Evolutionary conservation across 2,329 filamentous ascomycete genomes (phyloP), one percentile per base, ranked within the genome.

Genomic region (Hymenoscyphus salicellus): DNA sequence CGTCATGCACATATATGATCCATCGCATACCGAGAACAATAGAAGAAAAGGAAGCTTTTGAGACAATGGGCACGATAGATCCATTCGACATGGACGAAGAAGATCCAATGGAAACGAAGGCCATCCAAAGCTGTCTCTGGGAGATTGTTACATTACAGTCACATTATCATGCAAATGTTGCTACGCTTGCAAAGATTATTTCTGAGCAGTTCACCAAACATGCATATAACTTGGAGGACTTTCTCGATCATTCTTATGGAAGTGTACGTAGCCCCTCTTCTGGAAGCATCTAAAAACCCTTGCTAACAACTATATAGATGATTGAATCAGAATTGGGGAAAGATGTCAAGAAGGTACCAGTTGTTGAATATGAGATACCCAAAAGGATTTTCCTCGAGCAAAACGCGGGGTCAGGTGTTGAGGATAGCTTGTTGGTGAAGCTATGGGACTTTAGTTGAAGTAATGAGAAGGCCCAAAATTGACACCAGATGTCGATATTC

Each of bases 161-260:
- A 0, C 96, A 99, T 77, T 98, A 96, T 77, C 95, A 99, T 75
- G 95, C 96, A 16, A 99, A 98, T 72, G 92, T 99, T 28, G 93
- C 94, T 0, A 95, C 93, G 2, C 87, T 99, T 70, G 90, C 93
- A 55, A 95, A 93, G 78, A 97, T 99, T 68, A 87, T 99, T 64
- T 91, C 91, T 2, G 93, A 98, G 78, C 95, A 98, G 76, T 99
- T 98, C 77, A 99, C 95, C 2, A 99, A 99, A 79, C 89, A 93
- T 70, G 85, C 89, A 2, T 99, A 98, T 78, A 95, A 93, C 72
- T 79, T 97, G n/a, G 95, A 99, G 75, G 95, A 99, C 75, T 99
- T 99, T 78, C 79, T 98, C 58, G 95, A 99, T 75, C 93, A 98
- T 76, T 94, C 92, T 0, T 99, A 98, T 78, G 86, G 82, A 72